phyloP scores from a whole-genome alignment of 148 eudicot genomes.

The Rhododendron mucronatum region DNA sequence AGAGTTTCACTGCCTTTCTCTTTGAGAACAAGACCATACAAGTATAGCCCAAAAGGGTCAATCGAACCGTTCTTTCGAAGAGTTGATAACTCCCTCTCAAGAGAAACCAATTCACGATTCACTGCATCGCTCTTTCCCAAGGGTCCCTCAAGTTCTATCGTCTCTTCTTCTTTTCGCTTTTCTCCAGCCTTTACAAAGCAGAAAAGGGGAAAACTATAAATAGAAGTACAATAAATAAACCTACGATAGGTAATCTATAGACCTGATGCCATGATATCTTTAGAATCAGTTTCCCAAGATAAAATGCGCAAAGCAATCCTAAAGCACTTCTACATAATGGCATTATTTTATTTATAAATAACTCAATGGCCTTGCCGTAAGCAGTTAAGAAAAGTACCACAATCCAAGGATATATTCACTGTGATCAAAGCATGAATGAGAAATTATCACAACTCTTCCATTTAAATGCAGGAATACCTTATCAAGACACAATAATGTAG shows the following conservation, averaged over 20 bases:
- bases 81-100: slow-evolving; percentile 73
- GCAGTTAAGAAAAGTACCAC: background rate
- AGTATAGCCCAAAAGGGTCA: slow-evolving; percentile 77
- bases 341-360: background rate
- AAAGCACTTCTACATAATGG: background rate
- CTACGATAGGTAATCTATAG: background rate
- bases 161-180: slow-evolving; percentile 96
- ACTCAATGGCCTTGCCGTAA: background rate
- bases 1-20: slow-evolving; percentile 76
- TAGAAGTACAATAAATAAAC: background rate
- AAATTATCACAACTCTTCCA: background rate
- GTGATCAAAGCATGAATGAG: background rate
- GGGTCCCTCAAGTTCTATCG: slow-evolving; percentile 90
- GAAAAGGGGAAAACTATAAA: background rate
- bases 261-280: background rate
- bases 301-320: background rate
- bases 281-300: background rate
- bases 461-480: background rate
- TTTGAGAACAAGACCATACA: slow-evolving; percentile 90
- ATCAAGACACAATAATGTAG: background rate
- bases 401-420: background rate
- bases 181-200: slow-evolving; percentile 73
- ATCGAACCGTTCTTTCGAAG: slow-evolving; percentile 59
- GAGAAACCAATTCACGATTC: slow-evolving; percentile 70
- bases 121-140: slow-evolving; percentile 72